These are phyloP conservation scores for Calonectria multiphialidica DNA, from an alignment of 2,329 filamentous ascomycete genomes.

Conservation along the genomic window DNA sequence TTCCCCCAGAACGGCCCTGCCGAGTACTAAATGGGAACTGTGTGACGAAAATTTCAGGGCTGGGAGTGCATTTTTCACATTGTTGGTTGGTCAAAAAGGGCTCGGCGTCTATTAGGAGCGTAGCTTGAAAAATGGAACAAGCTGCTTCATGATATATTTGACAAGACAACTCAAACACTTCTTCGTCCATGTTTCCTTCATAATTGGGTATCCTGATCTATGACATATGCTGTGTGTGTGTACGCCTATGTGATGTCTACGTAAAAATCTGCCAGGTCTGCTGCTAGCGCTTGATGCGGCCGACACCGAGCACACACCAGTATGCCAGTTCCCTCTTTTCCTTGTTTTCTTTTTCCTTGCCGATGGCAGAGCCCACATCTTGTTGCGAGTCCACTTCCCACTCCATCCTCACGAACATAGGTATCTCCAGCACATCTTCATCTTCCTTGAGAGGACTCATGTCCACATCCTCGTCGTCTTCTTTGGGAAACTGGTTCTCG, in stretches of 20 bases:
- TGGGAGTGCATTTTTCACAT: slow-evolving; percentile 51
- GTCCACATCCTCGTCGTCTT: slow-evolving; percentile 55
- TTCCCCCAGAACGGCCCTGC: slow-evolving; percentile 87
- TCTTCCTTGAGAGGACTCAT: slow-evolving; percentile 66
- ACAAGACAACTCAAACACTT: slow-evolving; percentile 48
- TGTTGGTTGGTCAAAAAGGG: slow-evolving; percentile 57
- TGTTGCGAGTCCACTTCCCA: slow-evolving; percentile 82
- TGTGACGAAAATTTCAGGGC: slow-evolving; percentile 39
- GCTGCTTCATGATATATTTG: slow-evolving; percentile 55
- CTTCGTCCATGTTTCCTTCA: slow-evolving; percentile 43
- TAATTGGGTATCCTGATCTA: slow-evolving; percentile 57
- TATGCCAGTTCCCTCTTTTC: slow-evolving; percentile 93
- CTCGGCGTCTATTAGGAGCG: slow-evolving; percentile 62
- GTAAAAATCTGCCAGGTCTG: slow-evolving; percentile 32
- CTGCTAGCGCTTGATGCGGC: slow-evolving; percentile 74
- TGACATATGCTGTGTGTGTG: slow-evolving; percentile 31
- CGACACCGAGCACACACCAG: slow-evolving; percentile 93
- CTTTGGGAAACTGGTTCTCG: slow-evolving; percentile 47
- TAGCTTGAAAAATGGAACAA: slow-evolving; percentile 63
- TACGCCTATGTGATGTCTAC: slow-evolving; percentile 24
- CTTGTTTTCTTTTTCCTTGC: slow-evolving; percentile 70
- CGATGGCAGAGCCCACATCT: slow-evolving; percentile 68
- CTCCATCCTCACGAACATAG: slow-evolving; percentile 91
- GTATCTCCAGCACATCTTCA: slow-evolving; percentile 84
- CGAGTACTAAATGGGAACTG: slow-evolving; percentile 77